These are phyloP conservation scores for Eustoma russellianum DNA, from an alignment of 257 asterid genomes.

Conservation along the genomic window DNA sequence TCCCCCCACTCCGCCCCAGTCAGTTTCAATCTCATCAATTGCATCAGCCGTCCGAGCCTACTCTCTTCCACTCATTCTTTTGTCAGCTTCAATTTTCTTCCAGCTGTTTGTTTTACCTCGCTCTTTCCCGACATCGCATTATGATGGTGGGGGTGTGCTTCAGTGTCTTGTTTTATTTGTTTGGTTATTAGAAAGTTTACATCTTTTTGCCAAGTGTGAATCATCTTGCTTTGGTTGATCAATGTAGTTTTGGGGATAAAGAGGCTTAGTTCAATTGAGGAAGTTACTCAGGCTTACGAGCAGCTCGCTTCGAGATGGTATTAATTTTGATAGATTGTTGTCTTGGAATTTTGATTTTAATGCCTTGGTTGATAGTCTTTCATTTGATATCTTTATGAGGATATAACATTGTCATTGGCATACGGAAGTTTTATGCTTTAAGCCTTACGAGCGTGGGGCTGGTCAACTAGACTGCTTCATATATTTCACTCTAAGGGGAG, in stretches of 20 bases:
- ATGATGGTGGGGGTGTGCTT: slow-evolving; percentile 44
- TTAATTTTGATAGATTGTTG: neutral
- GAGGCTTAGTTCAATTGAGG: slow-evolving; percentile 58
- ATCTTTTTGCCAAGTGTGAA: neutral
- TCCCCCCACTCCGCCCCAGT: slow-evolving; percentile 27
- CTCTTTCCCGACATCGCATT: slow-evolving; percentile 67
- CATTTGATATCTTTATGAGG: neutral
- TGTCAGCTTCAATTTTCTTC: slow-evolving; percentile 49
- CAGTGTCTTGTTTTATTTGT: neutral
- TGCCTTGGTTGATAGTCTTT: neutral
- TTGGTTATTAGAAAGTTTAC: neutral
- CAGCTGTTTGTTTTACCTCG: slow-evolving; percentile 77
- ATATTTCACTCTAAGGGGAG: too few species aligned
- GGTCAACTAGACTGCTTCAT: too few species aligned
- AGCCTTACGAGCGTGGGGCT: too few species aligned
- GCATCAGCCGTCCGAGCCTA: slow-evolving; percentile 43
- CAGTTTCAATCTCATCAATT: slow-evolving; percentile 16
- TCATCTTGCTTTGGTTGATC: neutral
- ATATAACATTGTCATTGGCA: neutral
- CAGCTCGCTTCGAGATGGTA: slow-evolving; percentile 56
- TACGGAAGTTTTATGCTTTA: too few species aligned
- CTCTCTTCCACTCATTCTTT: slow-evolving; percentile 55
- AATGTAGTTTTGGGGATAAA: slow-evolving; percentile 67
- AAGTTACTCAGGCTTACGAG: slow-evolving; percentile 61
- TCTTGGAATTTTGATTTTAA: neutral